Conservation (phyloP, 352 stramenopile species). For the Lagenidium giganteum region DNA sequence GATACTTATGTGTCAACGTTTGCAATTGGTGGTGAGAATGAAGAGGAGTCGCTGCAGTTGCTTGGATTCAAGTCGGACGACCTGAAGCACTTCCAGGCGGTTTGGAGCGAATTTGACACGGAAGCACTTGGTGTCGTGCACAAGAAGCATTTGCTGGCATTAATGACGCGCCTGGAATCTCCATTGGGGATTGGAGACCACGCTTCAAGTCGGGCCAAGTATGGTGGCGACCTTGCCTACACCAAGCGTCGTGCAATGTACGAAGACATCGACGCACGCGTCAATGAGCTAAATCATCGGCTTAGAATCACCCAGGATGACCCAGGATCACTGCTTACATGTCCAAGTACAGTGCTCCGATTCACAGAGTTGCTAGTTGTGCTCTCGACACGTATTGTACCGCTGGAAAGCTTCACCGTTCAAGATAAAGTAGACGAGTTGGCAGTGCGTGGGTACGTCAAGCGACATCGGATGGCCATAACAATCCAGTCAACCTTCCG, state of each 20-base stretch:
- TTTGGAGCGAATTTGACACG: conserved; percentile 61
- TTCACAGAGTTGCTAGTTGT: conserved; percentile 60
- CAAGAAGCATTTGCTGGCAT: conserved; percentile 37
- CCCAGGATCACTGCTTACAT: conserved; percentile 14
- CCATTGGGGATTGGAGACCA: conserved; percentile 43
- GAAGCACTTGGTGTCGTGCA: conserved; percentile 54
- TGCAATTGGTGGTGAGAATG: conserved; percentile 28
- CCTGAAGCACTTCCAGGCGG: conserved; percentile 41
- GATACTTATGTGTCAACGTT: conserved; percentile 70
- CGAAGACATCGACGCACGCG: conserved; percentile 48
- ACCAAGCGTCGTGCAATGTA: conserved; percentile 36
- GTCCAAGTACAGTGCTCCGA: conserved; percentile 42
- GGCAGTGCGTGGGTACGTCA: conserved; percentile 49
- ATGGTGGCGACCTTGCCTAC: conserved; percentile 19
- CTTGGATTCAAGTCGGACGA: conserved; percentile 45
- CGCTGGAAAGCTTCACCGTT: conserved; percentile 48
- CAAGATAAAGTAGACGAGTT: conserved; percentile 70
- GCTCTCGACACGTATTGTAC: conserved; percentile 42
- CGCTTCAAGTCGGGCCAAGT: conserved; percentile 22
- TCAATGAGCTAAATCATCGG: conserved; percentile 46
- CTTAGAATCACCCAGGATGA: conserved; percentile 36
- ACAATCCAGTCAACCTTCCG: conserved; percentile 46
- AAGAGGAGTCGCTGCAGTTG: conserved; percentile 33
- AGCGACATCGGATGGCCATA: conserved; percentile 43
- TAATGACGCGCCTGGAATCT: conserved; percentile 32